Evolutionary conservation across 83 land plant species (phyloP), one percentile per base, ranked within the genome.

Genomic region (Larix sibirica): DNA sequence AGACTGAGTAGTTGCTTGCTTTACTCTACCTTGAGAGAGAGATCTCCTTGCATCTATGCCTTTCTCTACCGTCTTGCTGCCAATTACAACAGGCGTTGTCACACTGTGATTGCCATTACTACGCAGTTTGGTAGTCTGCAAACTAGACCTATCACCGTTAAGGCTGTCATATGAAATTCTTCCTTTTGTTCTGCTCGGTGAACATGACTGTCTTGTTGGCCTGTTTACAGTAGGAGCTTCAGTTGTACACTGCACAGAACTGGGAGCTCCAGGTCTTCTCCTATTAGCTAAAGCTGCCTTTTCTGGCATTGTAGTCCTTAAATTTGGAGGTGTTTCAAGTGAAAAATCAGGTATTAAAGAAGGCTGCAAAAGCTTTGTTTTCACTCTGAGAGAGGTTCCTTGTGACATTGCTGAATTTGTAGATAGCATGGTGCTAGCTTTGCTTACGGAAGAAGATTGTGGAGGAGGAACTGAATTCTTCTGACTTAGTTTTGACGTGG

Each of bases 1-100:
- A 64, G 79, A 38, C 70, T 16, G 33, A 26, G 56, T 12, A 76
- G 89, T 83, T 17, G 40, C 62, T 67, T 65, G 21, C 8, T 86
- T 81, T 62, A 86, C 93, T 66, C 80, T 87, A 47, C 83, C 87
- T 42, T 90, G 92, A 5, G 92, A 88, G 33, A 81, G 88, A 40
- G 88, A 62, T 65, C 82, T 89, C 84, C 96, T 88, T 89, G 88
- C 84, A 83, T 88, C 88, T 21, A 93, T 84, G 4, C 86, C 89
- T 62, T 93, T 84, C 62, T 91, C 92, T 58, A 89, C 95, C 95
- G 91, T 91, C 86, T 91, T 87, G 33, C 81, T 89, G 47, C 90
- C 92, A 14, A 90, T 86, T 13, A 83, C 24, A 40, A 87, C 90
- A n/a, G 95, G 95, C 42, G 76, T 85, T 42, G 77, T 73, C 44